A percentile compares a stretch with the other conserved stretches of the same genome.
phyloP scores from a whole-genome alignment of 139 green algal species.

The Tetradesmus obliquus region DNA sequence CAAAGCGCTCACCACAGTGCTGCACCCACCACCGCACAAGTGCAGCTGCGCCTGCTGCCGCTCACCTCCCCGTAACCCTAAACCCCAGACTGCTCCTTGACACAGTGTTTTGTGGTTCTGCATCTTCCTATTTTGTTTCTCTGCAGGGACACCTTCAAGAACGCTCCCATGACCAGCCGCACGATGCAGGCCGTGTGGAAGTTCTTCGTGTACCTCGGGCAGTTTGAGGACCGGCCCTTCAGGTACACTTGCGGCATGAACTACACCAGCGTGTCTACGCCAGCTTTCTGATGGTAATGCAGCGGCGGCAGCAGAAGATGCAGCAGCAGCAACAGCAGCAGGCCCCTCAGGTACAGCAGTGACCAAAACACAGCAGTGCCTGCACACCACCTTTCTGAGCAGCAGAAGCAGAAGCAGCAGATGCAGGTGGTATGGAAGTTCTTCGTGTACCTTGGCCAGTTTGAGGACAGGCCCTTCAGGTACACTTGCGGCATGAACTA shows the following conservation, averaged over 20 bases:
- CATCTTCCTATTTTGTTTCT: background rate
- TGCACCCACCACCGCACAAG: too few relatives aligned
- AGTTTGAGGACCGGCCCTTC: conserved; percentile 47
- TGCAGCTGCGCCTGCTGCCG: too few relatives aligned
- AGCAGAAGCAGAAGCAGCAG: background rate
- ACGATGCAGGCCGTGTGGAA: conserved; percentile 27
- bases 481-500: conserved; percentile 36
- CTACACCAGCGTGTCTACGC: conserved; percentile 19
- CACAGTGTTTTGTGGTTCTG: background rate
- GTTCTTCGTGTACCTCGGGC: conserved; percentile 44
- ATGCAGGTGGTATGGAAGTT: conserved; percentile 27
- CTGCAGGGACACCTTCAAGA: background rate
- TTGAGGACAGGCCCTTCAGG: conserved; percentile 35
- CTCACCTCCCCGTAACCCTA: too few relatives aligned
- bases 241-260: conserved; percentile 35
- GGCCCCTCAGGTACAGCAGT: background rate
- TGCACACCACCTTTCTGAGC: background rate
- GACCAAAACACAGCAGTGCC: background rate
- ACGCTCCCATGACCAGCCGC: background rate
- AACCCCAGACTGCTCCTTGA: too few relatives aligned
- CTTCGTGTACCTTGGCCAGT: conserved; percentile 44
- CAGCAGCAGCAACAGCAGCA: background rate
- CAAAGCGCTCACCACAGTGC: too few relatives aligned
- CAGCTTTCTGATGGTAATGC: background rate
- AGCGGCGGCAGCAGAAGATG: background rate